Evolutionary conservation across 2,329 filamentous ascomycete species (phyloP).

Genomic region (Cadophora malorum): DNA sequence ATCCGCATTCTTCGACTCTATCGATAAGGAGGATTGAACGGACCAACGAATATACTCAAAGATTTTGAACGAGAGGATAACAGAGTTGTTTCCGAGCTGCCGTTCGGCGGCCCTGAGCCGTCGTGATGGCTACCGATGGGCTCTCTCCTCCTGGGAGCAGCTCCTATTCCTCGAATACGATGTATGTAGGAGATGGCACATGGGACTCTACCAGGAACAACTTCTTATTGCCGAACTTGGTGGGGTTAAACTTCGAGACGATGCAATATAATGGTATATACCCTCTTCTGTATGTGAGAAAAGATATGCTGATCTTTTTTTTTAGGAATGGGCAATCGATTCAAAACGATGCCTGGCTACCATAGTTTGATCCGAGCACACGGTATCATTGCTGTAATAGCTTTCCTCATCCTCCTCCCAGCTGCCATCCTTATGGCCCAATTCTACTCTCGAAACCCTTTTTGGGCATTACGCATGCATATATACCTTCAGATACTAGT

Average conservation of each 20-base stretch:
- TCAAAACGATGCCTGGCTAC: constrained; percentile 72
- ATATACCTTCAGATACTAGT: constrained; percentile 77
- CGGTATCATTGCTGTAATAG: constrained; percentile 72
- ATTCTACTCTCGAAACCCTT: constrained; percentile 69
- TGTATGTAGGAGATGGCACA: constrained; percentile 81
- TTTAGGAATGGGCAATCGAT: constrained; percentile 81
- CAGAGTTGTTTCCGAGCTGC: constrained; percentile 13
- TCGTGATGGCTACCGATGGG: constrained; percentile 42
- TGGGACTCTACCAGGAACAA: constrained; percentile 81
- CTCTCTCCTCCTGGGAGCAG: constrained; percentile 68
- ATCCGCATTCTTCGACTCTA: constrained; percentile 24
- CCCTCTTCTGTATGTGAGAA: not conserved
- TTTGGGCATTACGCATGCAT: constrained; percentile 70
- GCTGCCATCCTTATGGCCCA: constrained; percentile 75
- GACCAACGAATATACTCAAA: not conserved
- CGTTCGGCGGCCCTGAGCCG: constrained; percentile 33
- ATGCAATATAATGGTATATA: constrained; percentile 82
- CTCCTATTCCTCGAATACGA: constrained; percentile 74
- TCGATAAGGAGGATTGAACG: constrained; percentile 16
- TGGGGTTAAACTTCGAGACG: constrained; percentile 79
- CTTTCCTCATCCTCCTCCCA: constrained; percentile 77
- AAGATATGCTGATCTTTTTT: not conserved
- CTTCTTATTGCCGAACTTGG: constrained; percentile 79
- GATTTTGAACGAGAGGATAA: not conserved
- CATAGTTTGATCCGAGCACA: constrained; percentile 74